Percentiles rank a stretch among this genome's conserved stretches.
These are phyloP conservation scores for Isatis tinctoria DNA, from an alignment of 345 rosid genomes.

Conservation along the genomic window DNA sequence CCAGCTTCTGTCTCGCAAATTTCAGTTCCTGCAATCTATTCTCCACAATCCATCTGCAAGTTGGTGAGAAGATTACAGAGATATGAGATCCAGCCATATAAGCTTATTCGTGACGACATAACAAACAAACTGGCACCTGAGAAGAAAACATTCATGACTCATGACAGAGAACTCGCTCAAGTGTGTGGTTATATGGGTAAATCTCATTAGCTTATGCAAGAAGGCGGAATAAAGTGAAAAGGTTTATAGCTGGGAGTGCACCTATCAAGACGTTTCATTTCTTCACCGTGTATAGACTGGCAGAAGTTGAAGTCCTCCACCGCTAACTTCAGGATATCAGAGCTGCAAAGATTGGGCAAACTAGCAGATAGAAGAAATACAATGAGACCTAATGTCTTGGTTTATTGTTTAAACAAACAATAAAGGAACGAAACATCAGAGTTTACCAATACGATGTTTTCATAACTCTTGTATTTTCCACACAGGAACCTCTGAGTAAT, in stretches of 20 bases:
- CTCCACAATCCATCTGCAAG: slow-evolving; percentile 67
- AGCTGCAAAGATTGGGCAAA: slow-evolving; percentile 32
- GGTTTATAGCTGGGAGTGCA: slow-evolving; percentile 9
- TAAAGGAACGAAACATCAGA: not conserved
- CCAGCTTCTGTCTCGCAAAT: slow-evolving; percentile 78
- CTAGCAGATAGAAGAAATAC: slow-evolving; percentile 35
- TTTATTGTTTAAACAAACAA: not conserved
- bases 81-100: not conserved
- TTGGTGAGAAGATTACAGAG: not conserved
- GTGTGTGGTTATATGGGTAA: slow-evolving; percentile 5
- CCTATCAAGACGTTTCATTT: slow-evolving; percentile 68
- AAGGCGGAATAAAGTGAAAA: not conserved
- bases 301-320: slow-evolving; percentile 65
- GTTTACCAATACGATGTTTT: slow-evolving; percentile 63
- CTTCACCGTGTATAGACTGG: slow-evolving; percentile 56
- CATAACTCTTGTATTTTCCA: slow-evolving; percentile 40
- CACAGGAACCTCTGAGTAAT: slow-evolving; percentile 41
- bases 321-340: slow-evolving; percentile 59
- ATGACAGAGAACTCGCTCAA: not conserved
- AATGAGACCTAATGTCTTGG: not conserved
- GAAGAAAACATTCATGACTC: not conserved
- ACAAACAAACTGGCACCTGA: not conserved
- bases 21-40: slow-evolving; percentile 59
- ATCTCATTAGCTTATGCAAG: not conserved
- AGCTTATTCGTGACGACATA: not conserved